Conservation (phyloP, 164 flowering plant genomes). For the Dillenia turbinata region DNA sequence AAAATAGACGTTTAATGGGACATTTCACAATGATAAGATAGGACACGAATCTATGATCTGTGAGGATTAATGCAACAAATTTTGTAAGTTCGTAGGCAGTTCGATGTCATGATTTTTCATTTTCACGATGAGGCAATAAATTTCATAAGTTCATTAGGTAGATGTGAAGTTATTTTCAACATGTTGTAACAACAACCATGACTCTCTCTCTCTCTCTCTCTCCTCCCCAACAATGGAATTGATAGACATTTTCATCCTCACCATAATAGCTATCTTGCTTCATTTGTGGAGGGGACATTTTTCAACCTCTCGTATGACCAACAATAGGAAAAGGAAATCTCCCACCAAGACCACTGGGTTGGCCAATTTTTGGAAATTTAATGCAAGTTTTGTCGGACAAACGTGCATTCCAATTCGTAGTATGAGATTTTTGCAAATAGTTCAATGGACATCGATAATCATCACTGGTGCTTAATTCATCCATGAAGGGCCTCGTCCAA, state of each 20-base stretch:
- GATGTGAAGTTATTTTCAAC: too few species aligned
- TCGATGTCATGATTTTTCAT: too few species aligned
- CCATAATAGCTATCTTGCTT: slow-evolving; percentile 20
- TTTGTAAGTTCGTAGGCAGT: too few species aligned
- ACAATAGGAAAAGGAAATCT: slow-evolving; percentile 41
- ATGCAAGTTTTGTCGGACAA: slow-evolving; percentile 66
- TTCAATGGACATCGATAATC: slow-evolving; percentile 68
- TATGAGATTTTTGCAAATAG: slow-evolving; percentile 86
- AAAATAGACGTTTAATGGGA: too few species aligned
- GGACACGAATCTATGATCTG: too few species aligned
- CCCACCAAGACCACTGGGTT: slow-evolving; percentile 88
- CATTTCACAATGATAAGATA: too few species aligned
- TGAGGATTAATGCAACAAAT: too few species aligned
- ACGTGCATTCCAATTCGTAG: slow-evolving; percentile 60
- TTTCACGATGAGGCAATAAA: too few species aligned
- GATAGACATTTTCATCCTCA: slow-evolving; percentile 31
- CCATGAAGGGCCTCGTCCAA: slow-evolving; percentile 81
- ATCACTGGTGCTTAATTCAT: slow-evolving; percentile 66
- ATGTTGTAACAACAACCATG: too few species aligned
- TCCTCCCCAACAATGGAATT: slow-evolving; percentile 33
- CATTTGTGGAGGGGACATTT: slow-evolving; percentile 56
- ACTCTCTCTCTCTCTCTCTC: neutral
- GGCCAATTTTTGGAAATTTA: slow-evolving; percentile 85
- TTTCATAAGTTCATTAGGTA: too few species aligned
- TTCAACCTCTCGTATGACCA: slow-evolving; percentile 20